Percentiles rank a stretch among this genome's conserved stretches.
phyloP scores from a whole-genome alignment of 1,284 basidiomycete species.

The Fomitopsis pinicola region DNA sequence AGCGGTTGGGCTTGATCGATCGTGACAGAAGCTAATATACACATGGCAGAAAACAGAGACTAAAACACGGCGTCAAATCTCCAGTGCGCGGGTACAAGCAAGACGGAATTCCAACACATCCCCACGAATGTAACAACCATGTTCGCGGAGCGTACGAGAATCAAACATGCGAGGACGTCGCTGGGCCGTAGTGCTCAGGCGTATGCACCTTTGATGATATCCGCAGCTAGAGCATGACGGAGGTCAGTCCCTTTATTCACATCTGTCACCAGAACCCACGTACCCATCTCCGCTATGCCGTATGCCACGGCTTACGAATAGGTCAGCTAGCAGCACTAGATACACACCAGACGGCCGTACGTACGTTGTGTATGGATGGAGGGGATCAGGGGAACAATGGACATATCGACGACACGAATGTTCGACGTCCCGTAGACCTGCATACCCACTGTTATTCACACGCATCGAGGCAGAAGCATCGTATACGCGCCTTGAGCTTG shows the following conservation, averaged over 20 bases:
- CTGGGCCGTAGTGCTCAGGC: too few species aligned
- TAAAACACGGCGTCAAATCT: too few species aligned
- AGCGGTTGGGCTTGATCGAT: too few species aligned
- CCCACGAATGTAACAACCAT: too few species aligned
- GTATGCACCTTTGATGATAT: background rate
- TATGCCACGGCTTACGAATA: background rate
- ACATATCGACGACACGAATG: slow-evolving; percentile 29
- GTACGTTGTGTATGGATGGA: slow-evolving; percentile 17
- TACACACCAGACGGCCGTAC: background rate
- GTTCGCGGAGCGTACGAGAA: too few species aligned
- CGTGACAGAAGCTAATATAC: too few species aligned
- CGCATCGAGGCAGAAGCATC: too few species aligned
- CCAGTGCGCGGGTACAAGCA: too few species aligned
- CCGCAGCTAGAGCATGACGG: background rate
- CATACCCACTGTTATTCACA: background rate
- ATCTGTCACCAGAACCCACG: background rate
- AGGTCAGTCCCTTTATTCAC: background rate
- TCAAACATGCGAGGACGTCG: too few species aligned
- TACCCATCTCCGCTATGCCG: background rate
- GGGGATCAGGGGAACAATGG: slow-evolving; percentile 19
- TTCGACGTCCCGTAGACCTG: slow-evolving; percentile 30
- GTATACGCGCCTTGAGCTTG: slow-evolving; percentile 27
- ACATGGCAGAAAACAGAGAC: too few species aligned
- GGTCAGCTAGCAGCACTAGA: background rate
- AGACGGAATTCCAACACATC: too few species aligned